Evolutionary conservation across 2,329 filamentous ascomycete genomes (phyloP).

Genomic region (Aspergillus clavatus): DNA sequence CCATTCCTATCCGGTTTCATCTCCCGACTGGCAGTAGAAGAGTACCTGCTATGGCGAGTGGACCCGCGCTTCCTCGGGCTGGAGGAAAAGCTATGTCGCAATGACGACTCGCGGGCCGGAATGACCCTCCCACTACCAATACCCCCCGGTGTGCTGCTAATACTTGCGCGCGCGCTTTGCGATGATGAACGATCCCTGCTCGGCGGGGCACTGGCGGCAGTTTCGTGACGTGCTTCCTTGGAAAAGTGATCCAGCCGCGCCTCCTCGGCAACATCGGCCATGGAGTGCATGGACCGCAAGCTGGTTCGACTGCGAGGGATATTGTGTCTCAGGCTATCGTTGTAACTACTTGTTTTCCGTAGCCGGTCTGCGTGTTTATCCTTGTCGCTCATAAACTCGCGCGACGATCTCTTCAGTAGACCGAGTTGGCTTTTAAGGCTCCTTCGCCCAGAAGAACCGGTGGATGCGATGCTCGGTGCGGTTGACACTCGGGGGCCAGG

Average conservation of each 20-base stretch:
- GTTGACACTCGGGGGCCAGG: conserved; percentile 36
- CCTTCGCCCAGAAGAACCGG: conserved; percentile 35
- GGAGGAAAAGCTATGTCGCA: conserved; percentile 52
- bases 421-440: conserved; percentile 34
- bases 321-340: conserved; percentile 31
- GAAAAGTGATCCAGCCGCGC: conserved; percentile 17
- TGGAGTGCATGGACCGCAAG: conserved; percentile 39
- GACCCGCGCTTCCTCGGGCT: conserved; percentile 51
- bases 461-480: conserved; percentile 37
- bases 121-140: conserved; percentile 52
- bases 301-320: conserved; percentile 35
- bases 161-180: conserved; percentile 23
- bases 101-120: conserved; percentile 63
- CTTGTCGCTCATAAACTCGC: conserved; percentile 35
- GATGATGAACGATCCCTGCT: conserved; percentile 34
- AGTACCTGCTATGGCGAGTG: conserved; percentile 41
- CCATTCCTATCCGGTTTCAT: conserved; percentile 39
- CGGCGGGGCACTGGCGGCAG: conserved; percentile 18
- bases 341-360: conserved; percentile 31
- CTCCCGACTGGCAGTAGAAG: conserved; percentile 37
- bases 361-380: conserved; percentile 31
- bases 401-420: conserved; percentile 33
- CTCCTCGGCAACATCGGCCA: conserved; percentile 42
- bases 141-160: conserved; percentile 29
- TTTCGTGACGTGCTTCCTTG: conserved; percentile 17